Evolutionary conservation across 2,329 filamentous ascomycete genomes (phyloP), one percentile per base, ranked within the genome.

Genomic region (Alternaria angustiovoidea): DNA sequence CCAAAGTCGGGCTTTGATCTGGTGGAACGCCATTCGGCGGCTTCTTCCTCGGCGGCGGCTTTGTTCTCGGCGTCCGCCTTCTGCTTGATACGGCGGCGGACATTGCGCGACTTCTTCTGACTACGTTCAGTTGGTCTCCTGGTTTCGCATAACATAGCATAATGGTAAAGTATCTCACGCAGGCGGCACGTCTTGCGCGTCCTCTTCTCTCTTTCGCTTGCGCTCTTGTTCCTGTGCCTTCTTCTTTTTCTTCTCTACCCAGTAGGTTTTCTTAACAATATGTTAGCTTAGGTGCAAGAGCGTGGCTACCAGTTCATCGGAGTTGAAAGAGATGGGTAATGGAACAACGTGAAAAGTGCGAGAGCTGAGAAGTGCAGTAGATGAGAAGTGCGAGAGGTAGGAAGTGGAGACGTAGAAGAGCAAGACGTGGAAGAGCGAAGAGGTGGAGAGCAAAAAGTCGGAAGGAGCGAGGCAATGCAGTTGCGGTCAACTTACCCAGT

Each of bases 221-320:
- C 7, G 3, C 6, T 38, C 16, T 38, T 18, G 34, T n/a, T 14
- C 34, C 16, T 38, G 34, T 2, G 16, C 34, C 34, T n/a, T 38
- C 6, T n/a, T 38, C 16, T 18, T 7, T 7, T 20, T 39, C n/a
- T 39, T 20, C n/a, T 39, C 36, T 18, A 1, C 36, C 9, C 5
- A 1, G n/a, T 39, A 20, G n/a, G 0, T 18, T 39, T 39, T 39
- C n/a, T 12, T 18, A 20, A 20, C 36, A 39, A 9, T 20, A 39
- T 12, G n/a, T 20, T 39, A 11, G n/a, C 36, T 20, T 1, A 0
- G 36, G n/a, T 20, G 1, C 36, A 39, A 39, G n/a, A 11, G 36
- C n/a, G 2, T 39, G n/a, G 7, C 7, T 7, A 2, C 7, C n/a
- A 5, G 4, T 11, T 20, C 0, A 11, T 8, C 4, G n/a, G n/a